Base-by-base conservation (phyloP, 2,329 filamentous ascomycete species). In the Aaosphaeria arxii region DNA sequence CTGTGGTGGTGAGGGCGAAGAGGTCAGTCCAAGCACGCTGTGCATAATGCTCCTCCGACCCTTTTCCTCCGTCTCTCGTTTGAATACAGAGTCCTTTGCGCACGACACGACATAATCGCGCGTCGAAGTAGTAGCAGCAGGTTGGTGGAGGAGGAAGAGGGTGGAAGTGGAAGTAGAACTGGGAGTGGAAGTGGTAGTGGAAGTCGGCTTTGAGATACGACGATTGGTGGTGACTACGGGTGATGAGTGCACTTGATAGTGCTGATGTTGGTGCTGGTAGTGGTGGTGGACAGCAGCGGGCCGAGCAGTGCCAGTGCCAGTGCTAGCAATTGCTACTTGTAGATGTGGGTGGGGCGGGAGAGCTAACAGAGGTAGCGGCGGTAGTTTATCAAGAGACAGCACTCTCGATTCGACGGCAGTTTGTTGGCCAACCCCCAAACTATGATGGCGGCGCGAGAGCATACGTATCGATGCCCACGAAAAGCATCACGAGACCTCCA, bases 41-140 rank as follows among this genome's bases (percentile, higher is more conserved):
- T 35, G 38, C 61, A 56, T 63, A 58, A 67, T 64, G 57, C 59
- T 59, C 61, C 59, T 56, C 57, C 58, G 45, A 58, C 56, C 56
- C 59, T 47, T 50, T 57, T 61, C 52, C 59, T 62, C 58, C 61
- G 59, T 51, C 56, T 57, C 56, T 53, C 61, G 52, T 51, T 58
- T 48, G 46, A 47, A 30, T 49, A 56, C 45, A 53, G 44, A 42
- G 43, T 39, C 46, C 28, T 47, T 51, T 50, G 47, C 30, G 54
- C 39, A 54, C 56, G 52, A 59, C 40, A 49, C 54, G 56, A 56
- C 65, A 69, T 69, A 50, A 50, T 67, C 59, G 59, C 57, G 51
- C 46, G 46, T 44, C 44, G 43, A 43, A 36, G 42, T 51, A 29
- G 46, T 31, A 29, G 30, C 31, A 6, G 50, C 7, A 35, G 9